These are phyloP conservation scores for Fusarium sp. DNA, from an alignment of 2,329 filamentous ascomycete species.

Conservation along the genomic window DNA sequence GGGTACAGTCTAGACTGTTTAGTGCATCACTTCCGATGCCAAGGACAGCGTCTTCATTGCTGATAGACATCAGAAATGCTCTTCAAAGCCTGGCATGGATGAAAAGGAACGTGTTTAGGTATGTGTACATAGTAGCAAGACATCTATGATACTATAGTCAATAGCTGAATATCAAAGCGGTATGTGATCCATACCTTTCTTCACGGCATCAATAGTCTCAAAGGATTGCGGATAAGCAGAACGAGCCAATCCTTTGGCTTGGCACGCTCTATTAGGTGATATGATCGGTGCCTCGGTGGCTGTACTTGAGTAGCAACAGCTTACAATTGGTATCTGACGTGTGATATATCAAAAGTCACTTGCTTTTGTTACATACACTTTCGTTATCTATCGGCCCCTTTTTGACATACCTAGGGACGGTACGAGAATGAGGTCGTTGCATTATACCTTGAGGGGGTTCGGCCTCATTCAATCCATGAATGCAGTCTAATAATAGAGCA, in stretches of 20 bases:
- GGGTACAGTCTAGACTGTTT: not conserved
- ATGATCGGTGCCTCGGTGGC: not conserved
- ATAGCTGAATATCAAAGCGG: constrained; percentile 1
- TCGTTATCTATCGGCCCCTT: not conserved
- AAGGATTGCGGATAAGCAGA: not conserved
- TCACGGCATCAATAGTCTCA: not conserved
- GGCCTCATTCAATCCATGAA: not conserved
- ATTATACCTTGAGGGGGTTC: not conserved
- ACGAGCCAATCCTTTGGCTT: not conserved
- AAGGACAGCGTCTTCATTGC: constrained; percentile 7
- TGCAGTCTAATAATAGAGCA: constrained; percentile 1
- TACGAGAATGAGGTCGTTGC: not conserved
- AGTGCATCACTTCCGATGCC: constrained; percentile 17
- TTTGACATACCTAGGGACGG: not conserved
- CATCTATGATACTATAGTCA: not conserved
- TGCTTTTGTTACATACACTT: not conserved
- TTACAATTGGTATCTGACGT: not conserved
- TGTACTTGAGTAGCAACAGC: not conserved
- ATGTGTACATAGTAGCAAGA: not conserved
- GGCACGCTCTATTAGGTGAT: not conserved
- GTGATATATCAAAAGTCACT: not conserved
- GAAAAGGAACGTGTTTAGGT: not conserved
- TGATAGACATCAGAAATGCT: not conserved
- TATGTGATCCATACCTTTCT: constrained; percentile 17
- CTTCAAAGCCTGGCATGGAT: not conserved